Conservation (phyloP, 441 rosid species). For the Populus hybrid region DNA sequence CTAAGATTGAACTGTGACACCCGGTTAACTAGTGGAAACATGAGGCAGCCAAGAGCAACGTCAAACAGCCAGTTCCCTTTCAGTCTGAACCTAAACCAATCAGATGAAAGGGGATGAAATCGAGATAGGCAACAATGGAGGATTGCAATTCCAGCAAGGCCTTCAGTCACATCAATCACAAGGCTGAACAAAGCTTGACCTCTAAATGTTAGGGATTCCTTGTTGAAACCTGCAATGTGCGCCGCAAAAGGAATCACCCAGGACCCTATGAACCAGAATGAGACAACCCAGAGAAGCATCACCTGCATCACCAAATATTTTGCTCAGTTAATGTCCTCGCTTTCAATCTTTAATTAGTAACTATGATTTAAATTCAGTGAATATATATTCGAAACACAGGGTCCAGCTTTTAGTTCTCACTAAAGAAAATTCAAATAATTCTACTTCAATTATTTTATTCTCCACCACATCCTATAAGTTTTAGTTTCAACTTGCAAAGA, state of each 20-base stretch:
- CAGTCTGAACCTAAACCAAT: conserved; percentile 82
- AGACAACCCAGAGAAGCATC: conserved; percentile 88
- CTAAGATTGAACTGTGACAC: conserved; percentile 89
- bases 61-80: conserved; percentile 83
- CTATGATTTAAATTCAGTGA: background rate
- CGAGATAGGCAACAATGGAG: conserved; percentile 79
- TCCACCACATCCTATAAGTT: background rate
- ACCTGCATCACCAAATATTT: conserved; percentile 47
- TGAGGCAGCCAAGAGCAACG: conserved; percentile 83
- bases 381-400: background rate
- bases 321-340: background rate
- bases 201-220: conserved; percentile 78
- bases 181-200: conserved; percentile 97
- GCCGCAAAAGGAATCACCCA: conserved; percentile 95
- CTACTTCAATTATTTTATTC: background rate
- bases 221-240: conserved; percentile 76
- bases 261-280: conserved; percentile 97
- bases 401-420: background rate
- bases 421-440: background rate
- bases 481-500: background rate
- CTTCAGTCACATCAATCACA: conserved; percentile 86
- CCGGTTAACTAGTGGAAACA: conserved; percentile 88
- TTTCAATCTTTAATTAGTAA: background rate
- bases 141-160: conserved; percentile 86
- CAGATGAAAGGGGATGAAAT: conserved; percentile 79